Conservation (phyloP, 768 basidiomycete species). For the Kwoniella bestiolae region DNA sequence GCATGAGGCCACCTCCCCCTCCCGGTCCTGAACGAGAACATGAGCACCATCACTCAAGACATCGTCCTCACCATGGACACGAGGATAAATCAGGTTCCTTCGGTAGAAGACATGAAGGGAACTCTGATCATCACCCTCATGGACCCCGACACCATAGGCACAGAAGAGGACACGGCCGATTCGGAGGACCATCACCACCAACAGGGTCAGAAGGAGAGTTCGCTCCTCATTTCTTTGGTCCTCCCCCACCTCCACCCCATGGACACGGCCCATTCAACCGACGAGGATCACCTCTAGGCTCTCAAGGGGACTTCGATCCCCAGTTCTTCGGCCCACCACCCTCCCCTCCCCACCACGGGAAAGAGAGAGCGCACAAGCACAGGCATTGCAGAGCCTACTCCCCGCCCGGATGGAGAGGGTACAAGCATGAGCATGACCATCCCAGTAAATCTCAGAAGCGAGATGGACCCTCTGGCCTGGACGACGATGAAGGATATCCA, state of each 20-base stretch:
- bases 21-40: neutral
- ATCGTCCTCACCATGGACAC: too few relatives aligned
- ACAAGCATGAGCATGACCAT: neutral
- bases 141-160: too few relatives aligned
- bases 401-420: neutral
- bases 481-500: too few relatives aligned
- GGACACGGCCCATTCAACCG: neutral
- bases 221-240: neutral
- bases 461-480: neutral
- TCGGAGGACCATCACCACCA: neutral
- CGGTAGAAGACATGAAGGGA: too few relatives aligned
- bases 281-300: neutral
- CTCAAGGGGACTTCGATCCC: neutral
- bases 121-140: neutral
- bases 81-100: too few relatives aligned
- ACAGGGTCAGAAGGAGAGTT: neutral
- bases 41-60: neutral
- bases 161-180: neutral
- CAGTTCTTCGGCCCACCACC: neutral
- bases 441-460: neutral
- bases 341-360: neutral
- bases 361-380: neutral
- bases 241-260: conserved; percentile 6
- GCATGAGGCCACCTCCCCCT: conserved; percentile 4
- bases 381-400: neutral